A percentile compares a stretch with the other conserved stretches of the same genome.
phyloP scores from a whole-genome alignment of 768 basidiomycete species.

The Boletus tylopilopsis region DNA sequence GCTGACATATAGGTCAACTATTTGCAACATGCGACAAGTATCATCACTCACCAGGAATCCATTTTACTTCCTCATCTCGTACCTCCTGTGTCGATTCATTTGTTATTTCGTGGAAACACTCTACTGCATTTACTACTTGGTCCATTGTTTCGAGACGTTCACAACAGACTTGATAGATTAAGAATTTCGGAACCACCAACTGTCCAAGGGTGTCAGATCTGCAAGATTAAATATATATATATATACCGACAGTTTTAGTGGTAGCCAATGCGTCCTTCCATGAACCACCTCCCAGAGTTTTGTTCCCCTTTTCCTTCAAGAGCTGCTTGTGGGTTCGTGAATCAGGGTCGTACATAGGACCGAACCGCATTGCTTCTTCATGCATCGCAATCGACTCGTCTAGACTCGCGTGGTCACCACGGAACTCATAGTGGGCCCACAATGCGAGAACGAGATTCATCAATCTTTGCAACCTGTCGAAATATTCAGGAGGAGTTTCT shows the following conservation, averaged over 20 bases:
- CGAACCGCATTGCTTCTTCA: neutral
- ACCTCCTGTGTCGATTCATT: neutral
- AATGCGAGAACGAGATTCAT: conserved; percentile 16
- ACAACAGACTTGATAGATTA: neutral
- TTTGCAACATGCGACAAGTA: fast-evolving
- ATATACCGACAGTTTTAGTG: neutral
- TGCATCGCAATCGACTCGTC: conserved; percentile 13
- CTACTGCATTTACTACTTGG: neutral
- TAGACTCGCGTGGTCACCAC: conserved; percentile 1
- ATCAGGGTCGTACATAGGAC: neutral
- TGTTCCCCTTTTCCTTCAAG: neutral
- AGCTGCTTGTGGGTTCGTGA: neutral
- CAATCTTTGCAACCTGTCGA: neutral
- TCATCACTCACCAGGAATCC: neutral
- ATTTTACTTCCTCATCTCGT: neutral
- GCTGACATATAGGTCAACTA: neutral
- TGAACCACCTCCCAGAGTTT: neutral
- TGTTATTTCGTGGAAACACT: neutral
- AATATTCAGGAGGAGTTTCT: neutral
- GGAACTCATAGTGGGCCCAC: neutral
- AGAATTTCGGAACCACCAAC: neutral
- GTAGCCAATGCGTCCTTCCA: neutral
- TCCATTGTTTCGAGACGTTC: neutral
- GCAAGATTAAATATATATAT: no score
- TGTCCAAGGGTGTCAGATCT: neutral